Percentiles rank a stretch among this genome's conserved stretches.
Evolutionary conservation across 495 filamentous ascomycete species (phyloP).

Genomic region (Stereocaulon alpinum): DNA sequence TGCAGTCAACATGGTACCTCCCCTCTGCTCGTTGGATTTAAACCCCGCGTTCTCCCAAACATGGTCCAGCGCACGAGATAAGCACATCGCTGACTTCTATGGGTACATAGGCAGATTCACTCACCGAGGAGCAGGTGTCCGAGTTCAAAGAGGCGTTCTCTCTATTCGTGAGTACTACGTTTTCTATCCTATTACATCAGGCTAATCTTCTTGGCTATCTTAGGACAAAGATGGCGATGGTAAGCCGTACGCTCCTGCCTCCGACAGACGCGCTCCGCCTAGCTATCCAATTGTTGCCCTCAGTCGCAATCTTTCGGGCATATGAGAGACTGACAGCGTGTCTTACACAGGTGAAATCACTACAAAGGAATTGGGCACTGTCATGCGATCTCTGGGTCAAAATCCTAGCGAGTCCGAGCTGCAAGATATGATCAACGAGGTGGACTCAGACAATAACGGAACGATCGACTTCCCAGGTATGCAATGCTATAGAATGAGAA

Average conservation of each 20-base stretch:
- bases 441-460: slow-evolving; percentile 98
- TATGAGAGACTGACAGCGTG: not conserved
- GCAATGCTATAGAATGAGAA: slow-evolving; percentile 12
- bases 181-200: not conserved
- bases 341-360: slow-evolving; percentile 79
- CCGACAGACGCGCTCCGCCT: not conserved
- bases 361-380: slow-evolving; percentile 96
- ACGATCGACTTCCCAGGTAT: slow-evolving; percentile 98
- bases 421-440: slow-evolving; percentile 99
- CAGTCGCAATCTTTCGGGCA: too few species aligned
- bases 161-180: slow-evolving; percentile 74
- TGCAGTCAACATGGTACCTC: slow-evolving; percentile 8
- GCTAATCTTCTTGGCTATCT: slow-evolving; percentile 1
- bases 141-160: slow-evolving; percentile 99
- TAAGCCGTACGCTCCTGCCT: slow-evolving; percentile 43
- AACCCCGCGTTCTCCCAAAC: slow-evolving; percentile 7
- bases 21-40: not conserved
- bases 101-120: slow-evolving; percentile 63
- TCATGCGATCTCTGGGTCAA: slow-evolving; percentile 99
- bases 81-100: slow-evolving; percentile 14
- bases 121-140: slow-evolving; percentile 98
- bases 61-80: slow-evolving; percentile 1
- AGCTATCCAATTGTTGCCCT: not conserved
- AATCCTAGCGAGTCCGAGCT: slow-evolving; percentile 98
- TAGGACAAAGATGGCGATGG: slow-evolving; percentile 99